Evolutionary conservation across 352 stramenopile genomes (phyloP).

Genomic region (Globisporangium canariense): DNA sequence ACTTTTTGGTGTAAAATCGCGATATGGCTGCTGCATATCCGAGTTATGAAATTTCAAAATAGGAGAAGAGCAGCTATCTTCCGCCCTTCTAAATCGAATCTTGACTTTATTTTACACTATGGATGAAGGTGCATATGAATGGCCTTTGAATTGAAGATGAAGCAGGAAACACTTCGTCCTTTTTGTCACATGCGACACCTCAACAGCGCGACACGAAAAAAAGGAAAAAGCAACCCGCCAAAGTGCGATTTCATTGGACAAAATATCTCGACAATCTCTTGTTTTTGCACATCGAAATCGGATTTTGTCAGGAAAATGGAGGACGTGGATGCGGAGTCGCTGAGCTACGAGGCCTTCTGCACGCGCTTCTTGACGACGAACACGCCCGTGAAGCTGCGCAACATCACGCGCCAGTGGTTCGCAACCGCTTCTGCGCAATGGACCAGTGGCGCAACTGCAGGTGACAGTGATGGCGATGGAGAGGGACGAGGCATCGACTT

Average conservation of each 20-base stretch:
- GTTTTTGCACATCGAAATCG: background rate
- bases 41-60: background rate
- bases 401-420: constrained; percentile 44
- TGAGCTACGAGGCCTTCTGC: constrained; percentile 76
- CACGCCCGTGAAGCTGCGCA: constrained; percentile 61
- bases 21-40: background rate
- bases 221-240: background rate
- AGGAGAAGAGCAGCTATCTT: background rate
- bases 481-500: constrained; percentile 7
- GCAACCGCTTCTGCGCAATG: constrained; percentile 11
- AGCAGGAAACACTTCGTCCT: background rate
- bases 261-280: background rate
- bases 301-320: constrained; percentile 33
- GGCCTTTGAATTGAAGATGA: background rate
- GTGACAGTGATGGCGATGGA: constrained; percentile 18
- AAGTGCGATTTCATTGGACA: constrained; percentile 2
- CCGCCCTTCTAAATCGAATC: too few species aligned
- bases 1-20: background rate
- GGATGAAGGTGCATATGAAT: too few species aligned
- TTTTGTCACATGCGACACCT: constrained; percentile 9
- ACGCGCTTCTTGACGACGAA: constrained; percentile 67
- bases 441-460: background rate
- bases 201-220: background rate
- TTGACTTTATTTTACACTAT: too few species aligned
- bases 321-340: constrained; percentile 41